Percentiles rank a stretch among this genome's conserved stretches.
Evolutionary conservation across 352 stramenopile genomes (phyloP).

Genomic region (Phytophthora megakarya): DNA sequence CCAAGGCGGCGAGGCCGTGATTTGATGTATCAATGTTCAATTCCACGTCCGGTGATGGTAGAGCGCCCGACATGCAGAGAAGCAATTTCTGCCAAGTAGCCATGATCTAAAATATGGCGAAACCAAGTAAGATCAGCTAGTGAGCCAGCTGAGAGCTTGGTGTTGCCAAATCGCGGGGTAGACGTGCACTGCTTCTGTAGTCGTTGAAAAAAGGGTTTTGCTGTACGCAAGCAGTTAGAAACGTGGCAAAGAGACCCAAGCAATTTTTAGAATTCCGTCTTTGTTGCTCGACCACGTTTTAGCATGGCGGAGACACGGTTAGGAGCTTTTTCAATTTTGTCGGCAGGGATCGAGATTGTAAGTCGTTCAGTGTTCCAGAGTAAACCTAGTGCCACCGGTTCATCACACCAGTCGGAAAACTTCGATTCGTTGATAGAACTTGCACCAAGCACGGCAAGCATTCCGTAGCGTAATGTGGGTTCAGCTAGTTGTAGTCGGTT

Average conservation of each 20-base stretch:
- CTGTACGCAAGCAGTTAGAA: background rate
- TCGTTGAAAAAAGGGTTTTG: background rate
- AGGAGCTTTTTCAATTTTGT: background rate
- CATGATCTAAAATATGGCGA: background rate
- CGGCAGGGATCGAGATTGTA: background rate
- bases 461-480: constrained; percentile 3
- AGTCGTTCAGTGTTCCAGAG: constrained; percentile 3
- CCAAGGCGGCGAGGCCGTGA: no score
- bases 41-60: background rate
- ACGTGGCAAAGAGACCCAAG: background rate
- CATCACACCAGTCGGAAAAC: constrained; percentile 13
- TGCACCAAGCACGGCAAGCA: constrained; percentile 24
- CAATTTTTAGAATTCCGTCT: background rate
- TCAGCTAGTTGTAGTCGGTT: constrained; percentile 7
- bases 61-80: constrained; percentile 1
- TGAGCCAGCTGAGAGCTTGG: background rate
- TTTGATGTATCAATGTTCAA: no score
- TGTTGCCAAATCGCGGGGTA: constrained; percentile 1
- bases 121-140: background rate
- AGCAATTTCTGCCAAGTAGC: constrained; percentile 2
- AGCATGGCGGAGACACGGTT: background rate
- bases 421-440: constrained; percentile 33
- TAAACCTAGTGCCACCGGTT: constrained; percentile 13
- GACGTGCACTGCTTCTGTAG: background rate
- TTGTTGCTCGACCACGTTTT: background rate